Evolutionary conservation across 305 asterid species (phyloP).

Genomic region (Fraxinus ornus): DNA sequence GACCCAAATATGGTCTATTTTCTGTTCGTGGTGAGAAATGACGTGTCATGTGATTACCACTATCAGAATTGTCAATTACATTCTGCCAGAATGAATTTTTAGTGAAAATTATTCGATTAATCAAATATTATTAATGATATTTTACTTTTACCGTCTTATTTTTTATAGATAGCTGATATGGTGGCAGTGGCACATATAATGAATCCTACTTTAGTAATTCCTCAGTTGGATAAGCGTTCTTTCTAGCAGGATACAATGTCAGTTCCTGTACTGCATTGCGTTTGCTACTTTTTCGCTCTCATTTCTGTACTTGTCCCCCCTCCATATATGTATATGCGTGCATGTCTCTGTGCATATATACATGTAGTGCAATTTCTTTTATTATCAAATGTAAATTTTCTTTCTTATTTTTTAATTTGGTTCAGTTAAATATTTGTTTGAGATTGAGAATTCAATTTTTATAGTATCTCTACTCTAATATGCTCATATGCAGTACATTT

Average conservation of each 20-base stretch:
- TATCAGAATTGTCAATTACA: constrained; percentile 14
- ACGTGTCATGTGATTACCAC: neutral
- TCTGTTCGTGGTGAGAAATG: constrained; percentile 15
- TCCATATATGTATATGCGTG: no score
- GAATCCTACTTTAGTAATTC: constrained; percentile 93
- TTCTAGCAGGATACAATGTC: constrained; percentile 96
- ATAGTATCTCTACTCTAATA: constrained; percentile 17
- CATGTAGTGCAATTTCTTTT: neutral
- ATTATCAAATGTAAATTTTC: constrained; percentile 4
- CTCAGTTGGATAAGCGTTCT: constrained; percentile 83
- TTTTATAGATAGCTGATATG: constrained; percentile 88
- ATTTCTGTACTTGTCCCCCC: neutral
- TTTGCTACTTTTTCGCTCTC: neutral
- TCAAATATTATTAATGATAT: neutral
- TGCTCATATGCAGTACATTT: constrained; percentile 61
- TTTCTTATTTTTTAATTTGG: neutral
- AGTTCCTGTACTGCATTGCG: constrained; percentile 18
- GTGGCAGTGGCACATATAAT: constrained; percentile 88
- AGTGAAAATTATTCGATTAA: constrained; percentile 2
- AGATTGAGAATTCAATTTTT: constrained; percentile 17
- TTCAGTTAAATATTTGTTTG: neutral
- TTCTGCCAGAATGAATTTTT: neutral
- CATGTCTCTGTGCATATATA: no score
- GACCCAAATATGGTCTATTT: neutral
- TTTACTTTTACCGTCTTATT: no score